Conservation (phyloP, 163 green algal genomes). For the Chloroidium sp. region DNA sequence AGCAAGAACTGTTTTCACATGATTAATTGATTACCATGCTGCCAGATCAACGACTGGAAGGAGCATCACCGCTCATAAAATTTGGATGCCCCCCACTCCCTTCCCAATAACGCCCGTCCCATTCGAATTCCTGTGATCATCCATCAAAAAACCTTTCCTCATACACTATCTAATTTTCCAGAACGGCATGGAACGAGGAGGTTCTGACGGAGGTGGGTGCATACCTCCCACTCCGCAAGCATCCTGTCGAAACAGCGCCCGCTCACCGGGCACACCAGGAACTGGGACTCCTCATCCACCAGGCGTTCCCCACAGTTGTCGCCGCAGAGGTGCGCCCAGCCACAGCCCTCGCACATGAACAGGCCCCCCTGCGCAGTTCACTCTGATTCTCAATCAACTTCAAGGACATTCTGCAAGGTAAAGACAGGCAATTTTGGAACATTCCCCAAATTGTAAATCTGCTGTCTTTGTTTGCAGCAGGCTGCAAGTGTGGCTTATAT, state of each 20-base stretch:
- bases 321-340: conserved; percentile 17
- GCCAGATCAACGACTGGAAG: too few relatives aligned
- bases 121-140: neutral
- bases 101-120: neutral
- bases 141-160: neutral
- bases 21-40: too few relatives aligned
- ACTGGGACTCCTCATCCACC: neutral
- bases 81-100: neutral
- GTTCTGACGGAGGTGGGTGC: neutral
- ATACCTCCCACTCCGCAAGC: conserved; percentile 6
- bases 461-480: too few relatives aligned
- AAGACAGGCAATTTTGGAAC: too few relatives aligned
- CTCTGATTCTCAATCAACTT: neutral
- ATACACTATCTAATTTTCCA: neutral
- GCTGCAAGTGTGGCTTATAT: too few relatives aligned
- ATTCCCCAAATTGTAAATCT: too few relatives aligned
- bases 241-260: conserved; percentile 7
- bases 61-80: too few relatives aligned
- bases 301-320: conserved; percentile 7
- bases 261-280: conserved; percentile 17
- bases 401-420: too few relatives aligned
- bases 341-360: conserved; percentile 14
- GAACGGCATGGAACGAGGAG: neutral
- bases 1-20: too few relatives aligned
- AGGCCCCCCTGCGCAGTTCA: neutral